Percentiles rank a stretch among this genome's conserved stretches.
phyloP scores from a whole-genome alignment of 306 rosid genomes.

The Myrica gale region DNA sequence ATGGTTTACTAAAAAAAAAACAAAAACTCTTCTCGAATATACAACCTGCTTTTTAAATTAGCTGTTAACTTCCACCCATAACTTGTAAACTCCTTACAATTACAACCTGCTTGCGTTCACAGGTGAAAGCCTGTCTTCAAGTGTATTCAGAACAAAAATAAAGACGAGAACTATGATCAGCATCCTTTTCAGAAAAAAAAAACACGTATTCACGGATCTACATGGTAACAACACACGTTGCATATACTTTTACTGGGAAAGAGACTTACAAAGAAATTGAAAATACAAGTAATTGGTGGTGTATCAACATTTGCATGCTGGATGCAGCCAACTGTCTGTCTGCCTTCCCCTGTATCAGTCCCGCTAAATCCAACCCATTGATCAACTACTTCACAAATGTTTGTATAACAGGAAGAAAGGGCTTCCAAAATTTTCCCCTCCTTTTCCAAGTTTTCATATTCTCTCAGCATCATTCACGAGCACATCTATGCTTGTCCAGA shows the following conservation, averaged over 20 bases:
- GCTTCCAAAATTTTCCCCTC: slow-evolving; percentile 5
- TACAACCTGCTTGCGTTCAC: no score
- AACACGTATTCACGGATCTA: slow-evolving; percentile 23
- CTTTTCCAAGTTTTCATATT: slow-evolving; percentile 19
- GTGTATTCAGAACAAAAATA: no score
- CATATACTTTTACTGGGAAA: slow-evolving; percentile 19
- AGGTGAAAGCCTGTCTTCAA: no score
- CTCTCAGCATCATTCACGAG: slow-evolving; percentile 13
- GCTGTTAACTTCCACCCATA: no score
- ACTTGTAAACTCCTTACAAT: no score
- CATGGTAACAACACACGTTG: slow-evolving; percentile 21
- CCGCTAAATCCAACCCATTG: slow-evolving; percentile 21
- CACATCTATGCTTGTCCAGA: slow-evolving; percentile 23
- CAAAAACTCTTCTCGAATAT: no score
- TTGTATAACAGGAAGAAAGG: not conserved
- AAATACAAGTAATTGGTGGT: slow-evolving; percentile 22
- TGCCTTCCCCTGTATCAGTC: slow-evolving; percentile 11
- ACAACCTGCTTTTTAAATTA: no score
- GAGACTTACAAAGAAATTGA: slow-evolving; percentile 1
- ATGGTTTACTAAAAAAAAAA: no score
- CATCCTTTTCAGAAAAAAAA: not conserved
- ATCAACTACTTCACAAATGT: slow-evolving; percentile 16
- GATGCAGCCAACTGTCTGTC: slow-evolving; percentile 20
- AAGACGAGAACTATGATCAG: no score
- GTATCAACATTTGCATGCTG: slow-evolving; percentile 1